phyloP scores from a whole-genome alignment of 2,329 filamentous ascomycete species.

The Herpotrichia juniperi region DNA sequence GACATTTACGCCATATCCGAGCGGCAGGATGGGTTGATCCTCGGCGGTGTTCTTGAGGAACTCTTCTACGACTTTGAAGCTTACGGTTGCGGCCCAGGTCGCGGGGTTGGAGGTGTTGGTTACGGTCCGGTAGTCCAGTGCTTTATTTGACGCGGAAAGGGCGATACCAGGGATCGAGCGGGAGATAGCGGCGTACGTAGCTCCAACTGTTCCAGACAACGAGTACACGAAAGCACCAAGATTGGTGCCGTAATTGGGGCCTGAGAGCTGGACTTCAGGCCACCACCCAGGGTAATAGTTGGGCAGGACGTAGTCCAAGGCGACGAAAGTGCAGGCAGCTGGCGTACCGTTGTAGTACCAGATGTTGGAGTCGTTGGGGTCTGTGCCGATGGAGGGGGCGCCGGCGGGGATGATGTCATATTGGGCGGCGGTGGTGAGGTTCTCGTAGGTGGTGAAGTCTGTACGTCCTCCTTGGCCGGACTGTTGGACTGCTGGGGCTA shows the following conservation, averaged over 20 bases:
- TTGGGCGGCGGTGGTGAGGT: conserved; percentile 50
- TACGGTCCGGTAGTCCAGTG: conserved; percentile 51
- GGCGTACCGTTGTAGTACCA: conserved; percentile 68
- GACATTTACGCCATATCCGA: conserved; percentile 60
- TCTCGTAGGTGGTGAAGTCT: conserved; percentile 52
- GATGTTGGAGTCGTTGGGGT: conserved; percentile 60
- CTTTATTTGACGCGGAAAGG: conserved; percentile 52
- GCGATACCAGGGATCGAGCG: conserved; percentile 59
- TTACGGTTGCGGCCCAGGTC: conserved; percentile 51
- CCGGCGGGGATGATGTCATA: conserved; percentile 56
- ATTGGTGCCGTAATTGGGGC: conserved; percentile 63
- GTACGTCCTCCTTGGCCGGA: conserved; percentile 54
- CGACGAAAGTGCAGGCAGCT: conserved; percentile 61
- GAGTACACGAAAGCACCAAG: conserved; percentile 54
- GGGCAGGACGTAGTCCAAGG: conserved; percentile 62
- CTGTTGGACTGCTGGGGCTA: conserved; percentile 51
- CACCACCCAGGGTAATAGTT: conserved; percentile 44
- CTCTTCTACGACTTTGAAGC: conserved; percentile 52
- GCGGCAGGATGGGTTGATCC: conserved; percentile 48
- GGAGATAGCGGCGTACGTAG: conserved; percentile 58
- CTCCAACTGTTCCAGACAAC: conserved; percentile 45
- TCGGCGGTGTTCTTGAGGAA: conserved; percentile 48
- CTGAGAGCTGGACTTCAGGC: conserved; percentile 61
- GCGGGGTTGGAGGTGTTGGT: conserved; percentile 53
- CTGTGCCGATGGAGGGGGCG: conserved; percentile 56